Percentiles rank a stretch among this genome's conserved stretches.
Evolutionary conservation across 208 protist species (phyloP).

Genomic region (Trypanosoma rangeli): DNA sequence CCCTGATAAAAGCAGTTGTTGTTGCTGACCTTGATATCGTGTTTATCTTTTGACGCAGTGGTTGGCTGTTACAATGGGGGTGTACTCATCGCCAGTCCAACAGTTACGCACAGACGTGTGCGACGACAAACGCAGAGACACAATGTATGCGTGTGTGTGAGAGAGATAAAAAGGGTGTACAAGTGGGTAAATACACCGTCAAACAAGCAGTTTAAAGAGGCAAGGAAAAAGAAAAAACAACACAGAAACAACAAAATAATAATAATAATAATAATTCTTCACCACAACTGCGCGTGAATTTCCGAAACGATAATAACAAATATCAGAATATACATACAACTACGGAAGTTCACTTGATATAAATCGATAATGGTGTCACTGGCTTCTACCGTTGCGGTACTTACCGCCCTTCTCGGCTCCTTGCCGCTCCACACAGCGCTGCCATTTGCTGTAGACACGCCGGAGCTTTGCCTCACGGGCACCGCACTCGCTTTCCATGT

Average conservation of each 20-base stretch:
- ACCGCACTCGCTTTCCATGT: slow-evolving; percentile 27
- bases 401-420: background rate
- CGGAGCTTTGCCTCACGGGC: slow-evolving; percentile 11
- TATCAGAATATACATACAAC: slow-evolving; percentile 12
- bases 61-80: background rate
- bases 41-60: background rate
- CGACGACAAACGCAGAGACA: background rate
- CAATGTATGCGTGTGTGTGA: too few species aligned
- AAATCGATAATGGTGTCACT: slow-evolving; percentile 5
- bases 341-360: slow-evolving; percentile 19
- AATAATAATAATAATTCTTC: background rate
- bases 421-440: slow-evolving; percentile 24
- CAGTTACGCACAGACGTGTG: background rate
- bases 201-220: background rate
- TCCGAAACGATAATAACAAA: background rate
- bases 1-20: background rate
- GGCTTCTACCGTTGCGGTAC: background rate
- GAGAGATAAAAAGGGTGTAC: background rate
- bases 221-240: background rate
- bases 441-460: slow-evolving; percentile 24
- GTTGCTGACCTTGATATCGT: background rate
- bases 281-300: background rate
- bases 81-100: background rate
- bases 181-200: background rate
- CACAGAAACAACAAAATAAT: too few species aligned